Conservation (phyloP, 1,284 basidiomycete genomes). For the Gomphus bonarii region DNA sequence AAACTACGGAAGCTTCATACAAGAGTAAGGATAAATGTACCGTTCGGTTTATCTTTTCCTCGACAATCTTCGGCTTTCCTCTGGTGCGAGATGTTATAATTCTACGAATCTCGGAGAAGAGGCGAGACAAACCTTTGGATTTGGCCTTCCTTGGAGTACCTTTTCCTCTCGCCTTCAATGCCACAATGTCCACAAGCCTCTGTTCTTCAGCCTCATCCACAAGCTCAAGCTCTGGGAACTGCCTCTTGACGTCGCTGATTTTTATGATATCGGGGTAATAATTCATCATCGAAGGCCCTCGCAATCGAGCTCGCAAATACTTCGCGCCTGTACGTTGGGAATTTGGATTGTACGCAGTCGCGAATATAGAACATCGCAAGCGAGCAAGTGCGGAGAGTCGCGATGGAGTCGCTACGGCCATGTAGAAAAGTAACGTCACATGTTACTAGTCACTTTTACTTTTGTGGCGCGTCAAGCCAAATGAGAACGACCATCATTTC, state of each 20-base stretch:
- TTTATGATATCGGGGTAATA: slow-evolving; percentile 62
- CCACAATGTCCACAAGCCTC: slow-evolving; percentile 55
- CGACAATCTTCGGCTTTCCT: slow-evolving; percentile 7
- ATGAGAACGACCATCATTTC: not conserved
- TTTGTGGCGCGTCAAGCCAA: not conserved
- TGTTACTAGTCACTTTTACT: not conserved
- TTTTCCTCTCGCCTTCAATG: slow-evolving; percentile 65
- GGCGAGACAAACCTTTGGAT: slow-evolving; percentile 35
- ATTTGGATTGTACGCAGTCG: slow-evolving; percentile 76
- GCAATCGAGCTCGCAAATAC: slow-evolving; percentile 65
- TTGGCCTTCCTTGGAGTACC: slow-evolving; percentile 73
- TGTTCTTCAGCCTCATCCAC: slow-evolving; percentile 54
- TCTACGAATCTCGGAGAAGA: not conserved
- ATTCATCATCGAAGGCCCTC: slow-evolving; percentile 66
- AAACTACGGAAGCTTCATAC: not conserved
- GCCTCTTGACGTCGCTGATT: slow-evolving; percentile 27
- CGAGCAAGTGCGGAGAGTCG: slow-evolving; percentile 44
- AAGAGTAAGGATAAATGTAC: not conserved
- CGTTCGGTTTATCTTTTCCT: slow-evolving; percentile 4
- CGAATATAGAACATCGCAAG: slow-evolving; percentile 64
- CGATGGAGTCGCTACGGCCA: slow-evolving; percentile 28
- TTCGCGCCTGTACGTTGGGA: slow-evolving; percentile 75
- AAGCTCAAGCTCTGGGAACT: slow-evolving; percentile 47
- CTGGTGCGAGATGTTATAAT: not conserved
- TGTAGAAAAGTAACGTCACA: slow-evolving; percentile 9